These are phyloP conservation scores for Drechslera avenae DNA, from an alignment of 2,329 filamentous ascomycete species.

Conservation along the genomic window DNA sequence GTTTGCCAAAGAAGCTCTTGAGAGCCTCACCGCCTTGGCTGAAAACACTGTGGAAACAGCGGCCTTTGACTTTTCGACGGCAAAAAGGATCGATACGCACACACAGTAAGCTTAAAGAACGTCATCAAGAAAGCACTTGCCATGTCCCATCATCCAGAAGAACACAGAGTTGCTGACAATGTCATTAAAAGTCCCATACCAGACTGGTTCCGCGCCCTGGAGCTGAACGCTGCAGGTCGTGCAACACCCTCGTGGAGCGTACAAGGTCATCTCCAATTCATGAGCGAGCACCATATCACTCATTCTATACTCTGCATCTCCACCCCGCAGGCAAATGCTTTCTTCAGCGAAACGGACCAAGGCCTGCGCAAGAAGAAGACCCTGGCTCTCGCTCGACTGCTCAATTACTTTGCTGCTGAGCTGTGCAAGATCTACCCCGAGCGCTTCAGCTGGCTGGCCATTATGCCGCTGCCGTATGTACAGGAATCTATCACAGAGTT, in stretches of 20 bases:
- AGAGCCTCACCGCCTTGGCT: constrained; percentile 33
- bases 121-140: too few relatives aligned
- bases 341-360: constrained; percentile 19
- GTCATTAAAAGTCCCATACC: constrained; percentile 31
- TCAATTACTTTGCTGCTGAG: constrained; percentile 42
- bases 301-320: constrained; percentile 41
- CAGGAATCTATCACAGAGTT: constrained; percentile 37
- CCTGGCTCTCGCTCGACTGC: constrained; percentile 39
- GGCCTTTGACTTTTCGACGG: constrained; percentile 18
- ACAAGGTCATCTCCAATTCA: constrained; percentile 39
- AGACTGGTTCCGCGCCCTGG: constrained; percentile 40
- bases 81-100: constrained; percentile 44
- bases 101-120: constrained; percentile 25
- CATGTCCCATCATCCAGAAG: background rate
- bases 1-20: constrained; percentile 37
- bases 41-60: constrained; percentile 3
- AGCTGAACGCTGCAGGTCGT: constrained; percentile 41
- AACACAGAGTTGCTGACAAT: background rate
- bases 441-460: constrained; percentile 37
- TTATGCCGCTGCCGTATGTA: constrained; percentile 40
- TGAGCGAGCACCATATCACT: constrained; percentile 34
- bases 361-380: constrained; percentile 29
- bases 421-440: constrained; percentile 33
- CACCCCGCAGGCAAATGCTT: constrained; percentile 46
- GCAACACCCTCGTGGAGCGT: constrained; percentile 41